Conservation (phyloP, 2,329 filamentous ascomycete species). For the Orbilia brochopaga region DNA sequence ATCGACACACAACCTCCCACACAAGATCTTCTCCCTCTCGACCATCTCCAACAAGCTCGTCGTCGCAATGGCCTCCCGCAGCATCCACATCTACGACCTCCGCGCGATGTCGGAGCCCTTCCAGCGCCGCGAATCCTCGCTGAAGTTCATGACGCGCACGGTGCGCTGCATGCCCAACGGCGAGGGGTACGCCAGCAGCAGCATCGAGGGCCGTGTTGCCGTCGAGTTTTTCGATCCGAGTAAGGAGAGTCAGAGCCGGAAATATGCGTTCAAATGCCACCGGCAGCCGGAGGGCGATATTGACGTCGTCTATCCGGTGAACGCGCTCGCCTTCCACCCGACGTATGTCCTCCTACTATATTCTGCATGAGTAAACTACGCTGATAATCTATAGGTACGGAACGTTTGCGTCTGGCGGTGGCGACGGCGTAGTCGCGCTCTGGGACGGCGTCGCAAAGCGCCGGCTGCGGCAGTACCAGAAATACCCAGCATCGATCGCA, state of each 20-base stretch:
- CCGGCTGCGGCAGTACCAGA: slow-evolving; percentile 86
- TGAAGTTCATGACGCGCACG: slow-evolving; percentile 94
- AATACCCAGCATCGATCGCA: slow-evolving; percentile 78
- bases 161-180: slow-evolving; percentile 97
- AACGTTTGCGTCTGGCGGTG: slow-evolving; percentile 87
- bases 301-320: slow-evolving; percentile 89
- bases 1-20: slow-evolving; percentile 73
- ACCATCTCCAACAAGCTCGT: slow-evolving; percentile 80
- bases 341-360: slow-evolving; percentile 59
- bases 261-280: slow-evolving; percentile 99
- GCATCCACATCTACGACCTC: slow-evolving; percentile 95
- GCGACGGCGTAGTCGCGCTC: slow-evolving; percentile 86
- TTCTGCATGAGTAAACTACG: neutral
- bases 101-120: slow-evolving; percentile 75
- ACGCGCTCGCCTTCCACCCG: slow-evolving; percentile 86
- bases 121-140: slow-evolving; percentile 89
- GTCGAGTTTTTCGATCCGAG: slow-evolving; percentile 98
- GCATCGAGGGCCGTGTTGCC: slow-evolving; percentile 92
- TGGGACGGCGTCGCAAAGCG: slow-evolving; percentile 93
- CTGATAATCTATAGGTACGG: slow-evolving; percentile 62
- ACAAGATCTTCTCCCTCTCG: slow-evolving; percentile 90
- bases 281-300: slow-evolving; percentile 72
- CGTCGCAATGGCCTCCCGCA: slow-evolving; percentile 90
- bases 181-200: slow-evolving; percentile 86
- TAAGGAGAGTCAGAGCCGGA: slow-evolving; percentile 82